phyloP scores from a whole-genome alignment of 108 stramenopile genomes.

The Skeletonema potamos region DNA sequence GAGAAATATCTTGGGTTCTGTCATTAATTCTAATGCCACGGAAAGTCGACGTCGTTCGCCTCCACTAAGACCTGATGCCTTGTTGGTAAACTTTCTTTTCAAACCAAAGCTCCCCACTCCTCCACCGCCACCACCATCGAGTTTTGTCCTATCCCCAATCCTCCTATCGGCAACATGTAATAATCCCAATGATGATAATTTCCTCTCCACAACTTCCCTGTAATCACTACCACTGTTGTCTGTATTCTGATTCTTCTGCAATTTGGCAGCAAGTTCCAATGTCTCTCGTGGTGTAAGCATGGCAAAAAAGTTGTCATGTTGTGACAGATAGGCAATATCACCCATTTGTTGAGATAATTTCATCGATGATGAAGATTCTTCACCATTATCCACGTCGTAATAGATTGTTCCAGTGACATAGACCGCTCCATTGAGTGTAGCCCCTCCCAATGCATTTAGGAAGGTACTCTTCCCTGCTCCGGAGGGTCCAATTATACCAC shows the following conservation, averaged over 20 bases:
- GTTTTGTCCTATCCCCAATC: conserved; percentile 59
- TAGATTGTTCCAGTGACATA: conserved; percentile 41
- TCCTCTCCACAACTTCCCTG: conserved; percentile 37
- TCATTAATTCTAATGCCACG: conserved; percentile 76
- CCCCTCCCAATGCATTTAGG: conserved; percentile 46
- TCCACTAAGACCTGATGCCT: conserved; percentile 57
- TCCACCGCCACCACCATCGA: conserved; percentile 33
- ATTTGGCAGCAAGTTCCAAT: conserved; percentile 71
- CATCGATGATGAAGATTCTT: neutral
- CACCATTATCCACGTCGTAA: conserved; percentile 23
- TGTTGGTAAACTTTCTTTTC: neutral
- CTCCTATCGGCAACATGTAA: conserved; percentile 47
- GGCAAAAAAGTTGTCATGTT: conserved; percentile 78
- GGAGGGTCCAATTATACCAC: conserved; percentile 68
- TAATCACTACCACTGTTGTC: neutral
- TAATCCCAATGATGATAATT: conserved; percentile 64
- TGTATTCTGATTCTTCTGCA: conserved; percentile 28
- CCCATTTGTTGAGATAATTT: conserved; percentile 45
- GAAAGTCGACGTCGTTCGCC: conserved; percentile 83
- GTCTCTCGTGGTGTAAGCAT: conserved; percentile 84
- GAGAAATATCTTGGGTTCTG: conserved; percentile 64
- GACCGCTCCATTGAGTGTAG: conserved; percentile 15
- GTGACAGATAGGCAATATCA: conserved; percentile 78
- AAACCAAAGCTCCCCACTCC: conserved; percentile 10
- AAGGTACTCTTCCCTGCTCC: conserved; percentile 74